These are phyloP conservation scores for Wallacemonas collosoma DNA, from an alignment of 208 protist species.

Conservation along the genomic window DNA sequence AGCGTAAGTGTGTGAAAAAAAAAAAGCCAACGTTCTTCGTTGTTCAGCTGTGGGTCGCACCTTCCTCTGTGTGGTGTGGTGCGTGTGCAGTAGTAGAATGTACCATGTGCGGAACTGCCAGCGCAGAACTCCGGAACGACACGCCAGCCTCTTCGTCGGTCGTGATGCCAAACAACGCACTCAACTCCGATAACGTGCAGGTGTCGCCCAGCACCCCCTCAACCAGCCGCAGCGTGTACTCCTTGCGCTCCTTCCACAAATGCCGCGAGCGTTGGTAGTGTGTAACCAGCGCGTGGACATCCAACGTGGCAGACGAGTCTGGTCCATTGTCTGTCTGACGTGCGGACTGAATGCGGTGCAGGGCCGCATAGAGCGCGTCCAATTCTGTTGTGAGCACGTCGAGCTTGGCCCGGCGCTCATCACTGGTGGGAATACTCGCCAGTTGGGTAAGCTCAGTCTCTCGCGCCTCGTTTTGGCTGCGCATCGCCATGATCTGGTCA, in stretches of 20 bases:
- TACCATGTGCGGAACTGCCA: slow-evolving; percentile 40
- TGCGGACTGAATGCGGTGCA: not conserved
- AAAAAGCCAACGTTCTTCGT: no score
- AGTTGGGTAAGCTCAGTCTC: slow-evolving; percentile 3
- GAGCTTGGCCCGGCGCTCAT: slow-evolving; percentile 5
- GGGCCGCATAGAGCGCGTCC: slow-evolving; percentile 19
- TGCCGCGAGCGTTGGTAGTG: slow-evolving; percentile 56
- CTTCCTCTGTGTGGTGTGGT: no score
- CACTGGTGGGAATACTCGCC: not conserved
- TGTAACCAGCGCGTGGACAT: slow-evolving; percentile 23
- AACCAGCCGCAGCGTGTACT: slow-evolving; percentile 62
- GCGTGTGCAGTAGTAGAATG: not conserved
- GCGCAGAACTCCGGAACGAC: slow-evolving; percentile 47
- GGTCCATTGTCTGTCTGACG: not conserved
- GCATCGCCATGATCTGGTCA: slow-evolving; percentile 5
- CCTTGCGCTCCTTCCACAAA: slow-evolving; percentile 73
- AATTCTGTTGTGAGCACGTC: slow-evolving; percentile 11
- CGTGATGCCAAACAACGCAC: slow-evolving; percentile 57
- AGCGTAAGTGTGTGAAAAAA: no score
- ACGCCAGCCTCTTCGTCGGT: slow-evolving; percentile 64
- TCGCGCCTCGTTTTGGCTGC: slow-evolving; percentile 8
- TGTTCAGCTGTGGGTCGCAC: no score
- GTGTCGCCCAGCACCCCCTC: slow-evolving; percentile 62
- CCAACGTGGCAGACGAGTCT: not conserved
- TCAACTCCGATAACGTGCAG: slow-evolving; percentile 41